phyloP scores from a whole-genome alignment of 2,329 filamentous ascomycete genomes.

The Xylaria polymorpha region DNA sequence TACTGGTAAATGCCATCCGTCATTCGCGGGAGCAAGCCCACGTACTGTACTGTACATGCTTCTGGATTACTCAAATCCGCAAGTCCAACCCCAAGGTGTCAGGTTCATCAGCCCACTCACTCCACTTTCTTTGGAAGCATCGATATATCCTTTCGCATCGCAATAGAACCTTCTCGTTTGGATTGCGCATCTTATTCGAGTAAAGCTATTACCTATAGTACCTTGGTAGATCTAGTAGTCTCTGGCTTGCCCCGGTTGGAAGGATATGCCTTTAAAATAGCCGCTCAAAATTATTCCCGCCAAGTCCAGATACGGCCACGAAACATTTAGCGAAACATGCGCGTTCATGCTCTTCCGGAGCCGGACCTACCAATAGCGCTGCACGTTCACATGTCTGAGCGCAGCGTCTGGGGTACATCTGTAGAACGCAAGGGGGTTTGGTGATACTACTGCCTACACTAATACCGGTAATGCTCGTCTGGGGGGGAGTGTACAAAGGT shows the following conservation, averaged over 20 bases:
- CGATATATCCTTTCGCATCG: constrained; percentile 2
- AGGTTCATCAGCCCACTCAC: constrained; percentile 1
- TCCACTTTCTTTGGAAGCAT: background rate
- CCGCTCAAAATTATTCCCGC: constrained; percentile 15
- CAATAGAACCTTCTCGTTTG: background rate
- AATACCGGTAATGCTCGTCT: background rate
- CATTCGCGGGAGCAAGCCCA: background rate
- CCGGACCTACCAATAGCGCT: background rate
- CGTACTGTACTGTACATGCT: no score
- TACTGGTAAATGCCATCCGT: background rate
- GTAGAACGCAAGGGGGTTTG: background rate
- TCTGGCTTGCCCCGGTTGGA: constrained; percentile 23
- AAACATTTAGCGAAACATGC: constrained; percentile 18
- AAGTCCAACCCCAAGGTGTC: background rate
- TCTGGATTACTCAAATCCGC: background rate
- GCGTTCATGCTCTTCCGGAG: constrained; percentile 12
- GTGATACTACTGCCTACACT: background rate
- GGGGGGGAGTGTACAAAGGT: background rate
- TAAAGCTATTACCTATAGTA: background rate
- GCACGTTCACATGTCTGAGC: background rate
- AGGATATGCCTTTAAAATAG: constrained; percentile 8
- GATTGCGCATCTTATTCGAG: background rate
- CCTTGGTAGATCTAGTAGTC: background rate
- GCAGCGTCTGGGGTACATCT: constrained; percentile 28
- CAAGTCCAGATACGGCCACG: constrained; percentile 13